Evolutionary conservation across 306 rosid genomes (phyloP), one percentile per base, ranked within the genome.

Genomic region (Glycine tomentella): DNA sequence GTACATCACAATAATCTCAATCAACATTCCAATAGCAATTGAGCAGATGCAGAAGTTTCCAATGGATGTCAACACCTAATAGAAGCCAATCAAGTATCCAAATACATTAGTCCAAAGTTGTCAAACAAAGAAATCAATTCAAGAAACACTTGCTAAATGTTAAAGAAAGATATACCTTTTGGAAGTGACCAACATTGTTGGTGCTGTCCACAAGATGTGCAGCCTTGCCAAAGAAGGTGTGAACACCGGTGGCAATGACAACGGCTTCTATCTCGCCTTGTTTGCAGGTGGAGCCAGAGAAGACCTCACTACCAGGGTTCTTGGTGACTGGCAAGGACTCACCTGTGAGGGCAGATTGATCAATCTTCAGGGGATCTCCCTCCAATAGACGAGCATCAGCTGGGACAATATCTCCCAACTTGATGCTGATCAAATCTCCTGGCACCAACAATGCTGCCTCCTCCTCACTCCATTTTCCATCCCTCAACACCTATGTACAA

Each of bases 101-200:
- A 66, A 65, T 33, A 36, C 5, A 66, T 78, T 38, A 81, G 56
- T 58, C 40, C 66, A 76, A 25, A 71, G 52, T 62, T 66, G 25
- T 40, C 50, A 53, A 13, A 61, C 38, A 14, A 17, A 9, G 10
- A 79, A 61, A 75, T 61, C 69, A 34, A 49, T 16, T 17, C 6
- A 12, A 8, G 7, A 79, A 66, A 9, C 53, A 80, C 48, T 64
- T 13, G 16, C 7, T 13, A 36, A 17, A 36, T 44, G 46, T 8
- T 11, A 59, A 51, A 45, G 15, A 11, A 25, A 58, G 33, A 36
- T 34, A n/a, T 83, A 92, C 98, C 98, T 86, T 76, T 81, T 92
- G 98, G 89, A 94, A 94, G 86, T 94, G 98, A 70, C 98, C 98
- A 84, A 91, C 92, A 84, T 90, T 95, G 92, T 94, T 94, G 87